Percentiles rank a stretch among this genome's conserved stretches.
Conservation (phyloP, 1,284 basidiomycete genomes). For the Trichosporon faecale region DNA sequence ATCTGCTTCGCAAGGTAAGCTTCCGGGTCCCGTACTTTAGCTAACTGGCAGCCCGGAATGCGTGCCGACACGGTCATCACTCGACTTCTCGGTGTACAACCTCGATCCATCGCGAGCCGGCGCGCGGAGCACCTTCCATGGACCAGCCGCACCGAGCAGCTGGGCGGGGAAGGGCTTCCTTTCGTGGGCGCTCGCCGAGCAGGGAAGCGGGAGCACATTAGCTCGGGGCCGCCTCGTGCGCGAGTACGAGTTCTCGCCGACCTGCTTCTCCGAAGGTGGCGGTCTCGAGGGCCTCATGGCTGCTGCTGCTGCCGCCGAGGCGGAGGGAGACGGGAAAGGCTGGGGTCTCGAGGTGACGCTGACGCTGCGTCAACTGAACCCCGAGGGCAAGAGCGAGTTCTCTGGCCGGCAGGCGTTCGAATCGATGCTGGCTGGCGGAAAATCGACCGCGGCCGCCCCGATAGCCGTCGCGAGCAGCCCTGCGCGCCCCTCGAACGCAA, state of each 20-base stretch:
- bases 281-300: conserved; percentile 47
- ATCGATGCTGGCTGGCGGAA: conserved; percentile 34
- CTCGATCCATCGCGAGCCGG: conserved; percentile 35
- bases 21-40: background rate
- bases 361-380: conserved; percentile 42
- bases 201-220: conserved; percentile 32
- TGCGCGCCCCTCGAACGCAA: background rate
- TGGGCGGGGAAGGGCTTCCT: conserved; percentile 48
- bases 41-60: conserved; percentile 40
- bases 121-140: background rate
- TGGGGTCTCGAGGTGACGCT: conserved; percentile 48
- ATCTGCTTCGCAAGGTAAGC: conserved; percentile 48
- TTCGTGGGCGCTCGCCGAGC: conserved; percentile 42
- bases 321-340: conserved; percentile 39
- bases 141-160: conserved; percentile 7
- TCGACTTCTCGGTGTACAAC: conserved; percentile 49
- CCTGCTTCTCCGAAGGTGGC: conserved; percentile 33
- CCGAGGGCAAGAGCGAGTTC: conserved; percentile 42
- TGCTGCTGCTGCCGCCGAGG: conserved; percentile 23
- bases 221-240: conserved; percentile 39
- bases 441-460: conserved; percentile 20
- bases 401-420: conserved; percentile 38
- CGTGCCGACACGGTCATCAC: conserved; percentile 34
- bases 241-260: conserved; percentile 42
- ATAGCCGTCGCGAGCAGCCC: conserved; percentile 20